phyloP scores from a whole-genome alignment of 2,329 filamentous ascomycete species.

The Mollisia scopiformis region DNA sequence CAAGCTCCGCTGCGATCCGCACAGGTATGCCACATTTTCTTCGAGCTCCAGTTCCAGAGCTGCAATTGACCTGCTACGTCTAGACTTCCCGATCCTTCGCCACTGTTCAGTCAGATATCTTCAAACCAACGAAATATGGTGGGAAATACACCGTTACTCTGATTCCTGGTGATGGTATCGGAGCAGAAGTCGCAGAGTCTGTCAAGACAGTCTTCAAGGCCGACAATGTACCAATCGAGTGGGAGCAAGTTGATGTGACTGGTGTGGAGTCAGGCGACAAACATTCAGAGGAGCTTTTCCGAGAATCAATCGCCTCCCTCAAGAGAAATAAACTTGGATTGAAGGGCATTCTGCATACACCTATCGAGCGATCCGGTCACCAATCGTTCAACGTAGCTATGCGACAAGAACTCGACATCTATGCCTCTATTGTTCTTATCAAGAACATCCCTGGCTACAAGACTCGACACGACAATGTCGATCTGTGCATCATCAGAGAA shows the following conservation, averaged over 20 bases:
- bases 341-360: conserved; percentile 98
- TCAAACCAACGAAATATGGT: conserved; percentile 95
- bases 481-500: conserved; percentile 99
- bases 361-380: conserved; percentile 94
- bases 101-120: conserved; percentile 91
- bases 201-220: conserved; percentile 99
- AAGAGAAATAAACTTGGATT: conserved; percentile 98
- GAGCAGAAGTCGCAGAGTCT: conserved; percentile 95
- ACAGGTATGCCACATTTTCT: conserved; percentile 18
- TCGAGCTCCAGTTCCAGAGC: conserved; percentile 1
- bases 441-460: conserved; percentile 99
- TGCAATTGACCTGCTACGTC: conserved; percentile 5
- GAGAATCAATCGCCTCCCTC: conserved; percentile 91
- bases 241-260: conserved; percentile 97
- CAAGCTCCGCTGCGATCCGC: conserved; percentile 30
- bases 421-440: conserved; percentile 95
- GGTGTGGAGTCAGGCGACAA: conserved; percentile 83
- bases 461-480: conserved; percentile 95
- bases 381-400: conserved; percentile 99
- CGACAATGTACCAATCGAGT: conserved; percentile 97
- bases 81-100: conserved; percentile 55
- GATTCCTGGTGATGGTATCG: conserved; percentile 98
- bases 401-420: conserved; percentile 99
- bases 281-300: conserved; percentile 92
- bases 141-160: conserved; percentile 99